These are phyloP conservation scores for Eucommia ulmoides DNA, from an alignment of 257 asterid genomes.

Conservation along the genomic window DNA sequence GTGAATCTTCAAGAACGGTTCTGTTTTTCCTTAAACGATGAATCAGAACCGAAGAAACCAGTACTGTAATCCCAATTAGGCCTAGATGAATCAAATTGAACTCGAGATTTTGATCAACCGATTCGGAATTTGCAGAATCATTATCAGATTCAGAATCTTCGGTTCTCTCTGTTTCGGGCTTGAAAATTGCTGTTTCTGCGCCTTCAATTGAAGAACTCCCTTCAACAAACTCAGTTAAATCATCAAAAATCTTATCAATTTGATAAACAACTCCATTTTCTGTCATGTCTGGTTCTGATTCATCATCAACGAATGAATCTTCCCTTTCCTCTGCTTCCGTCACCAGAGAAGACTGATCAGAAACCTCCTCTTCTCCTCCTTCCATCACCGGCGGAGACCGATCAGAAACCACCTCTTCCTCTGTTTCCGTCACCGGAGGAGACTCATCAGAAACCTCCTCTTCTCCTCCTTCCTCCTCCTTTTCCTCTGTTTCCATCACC, in stretches of 20 bases:
- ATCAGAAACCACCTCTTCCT: too few species aligned
- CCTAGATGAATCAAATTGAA: slow-evolving; percentile 7
- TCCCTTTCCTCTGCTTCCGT: too few species aligned
- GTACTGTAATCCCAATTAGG: slow-evolving; percentile 15
- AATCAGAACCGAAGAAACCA: slow-evolving; percentile 25
- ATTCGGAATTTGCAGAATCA: too few species aligned
- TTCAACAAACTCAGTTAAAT: not conserved
- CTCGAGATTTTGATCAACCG: slow-evolving; percentile 11
- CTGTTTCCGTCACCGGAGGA: too few species aligned
- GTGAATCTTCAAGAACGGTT: too few species aligned
- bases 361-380: slow-evolving; percentile 7
- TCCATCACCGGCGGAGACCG: too few species aligned
- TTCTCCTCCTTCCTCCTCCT: slow-evolving; percentile 11
- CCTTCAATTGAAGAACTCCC: slow-evolving; percentile 1
- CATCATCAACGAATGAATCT: too few species aligned
- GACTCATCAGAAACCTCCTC: slow-evolving; percentile 4
- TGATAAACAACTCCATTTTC: not conserved
- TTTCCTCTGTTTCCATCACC: slow-evolving; percentile 13
- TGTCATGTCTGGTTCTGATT: too few species aligned
- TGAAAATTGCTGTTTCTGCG: not conserved
- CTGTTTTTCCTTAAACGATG: slow-evolving; percentile 5
- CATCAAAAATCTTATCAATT: too few species aligned
- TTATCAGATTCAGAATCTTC: too few species aligned
- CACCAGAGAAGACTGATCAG: slow-evolving; percentile 10
- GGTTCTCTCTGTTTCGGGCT: not conserved